Evolutionary conservation across 2,329 filamentous ascomycete genomes (phyloP), one percentile per base, ranked within the genome.

Genomic region (Immersiporthe knoxdaviesiana): DNA sequence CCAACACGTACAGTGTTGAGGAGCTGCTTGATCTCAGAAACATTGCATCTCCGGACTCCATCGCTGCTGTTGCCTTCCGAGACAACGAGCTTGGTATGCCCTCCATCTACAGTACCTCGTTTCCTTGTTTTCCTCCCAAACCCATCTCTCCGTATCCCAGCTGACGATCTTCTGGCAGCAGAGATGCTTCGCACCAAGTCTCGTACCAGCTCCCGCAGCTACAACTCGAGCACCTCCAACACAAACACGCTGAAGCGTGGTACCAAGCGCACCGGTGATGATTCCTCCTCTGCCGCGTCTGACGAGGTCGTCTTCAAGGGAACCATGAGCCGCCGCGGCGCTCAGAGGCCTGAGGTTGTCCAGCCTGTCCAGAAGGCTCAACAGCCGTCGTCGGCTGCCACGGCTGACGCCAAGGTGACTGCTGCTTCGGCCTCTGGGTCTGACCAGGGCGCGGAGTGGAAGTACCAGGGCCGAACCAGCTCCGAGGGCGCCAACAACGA

Each of bases 391-490:
- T n/a, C 60, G 39, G 12, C 47, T 24, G 2, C 65, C 47, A 11
- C 59, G 11, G 35, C 18, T 16, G 58, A 61, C 21, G 16, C n/a
- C 56, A 59, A 52, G 39, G 21, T 52, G 24, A 35, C 27, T 39
- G 56, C 58, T 35, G 37, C 44, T 47, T 24, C 65, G 2, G 54
- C 32, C 41, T 66, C 63, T 8, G 69, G 63, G 7, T 18, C 56
- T 52, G 58, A 66, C 3, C 69, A 65, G 30, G 60, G 44, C 54
- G 70, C 74, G 63, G 75, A 80, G 69, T 80, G 82, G 80, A 78
- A 79, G 71, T 86, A 84, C 70, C 78, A 80, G 50, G 81, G 84
- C 63, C 79, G 85, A 66, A 81, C 78, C 63, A 81, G 81, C 24
- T 81, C 80, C 1, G 82, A 86, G 71, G 73, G 80, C n/a, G 74